These are phyloP conservation scores for Nitzschia putrida DNA, from an alignment of 108 stramenopile genomes.

Conservation along the genomic window DNA sequence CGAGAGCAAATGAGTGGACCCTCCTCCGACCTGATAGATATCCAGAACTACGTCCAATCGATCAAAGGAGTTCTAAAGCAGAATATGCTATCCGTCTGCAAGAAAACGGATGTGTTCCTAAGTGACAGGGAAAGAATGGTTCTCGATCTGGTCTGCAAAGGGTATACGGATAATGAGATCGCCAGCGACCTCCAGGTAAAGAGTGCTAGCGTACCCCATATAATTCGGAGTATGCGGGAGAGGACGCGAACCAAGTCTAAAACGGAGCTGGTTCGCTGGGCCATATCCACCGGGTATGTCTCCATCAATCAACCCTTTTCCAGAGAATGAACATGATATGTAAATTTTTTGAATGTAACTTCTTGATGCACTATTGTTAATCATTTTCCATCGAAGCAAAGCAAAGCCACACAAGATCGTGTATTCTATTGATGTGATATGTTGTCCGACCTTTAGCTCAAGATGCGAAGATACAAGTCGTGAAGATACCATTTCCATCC, in stretches of 20 bases:
- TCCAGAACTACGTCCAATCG: constrained; percentile 40
- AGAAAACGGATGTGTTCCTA: constrained; percentile 49
- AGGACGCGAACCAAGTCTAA: constrained; percentile 45
- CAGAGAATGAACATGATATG: no score
- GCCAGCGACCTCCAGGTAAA: constrained; percentile 28
- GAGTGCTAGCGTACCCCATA: constrained; percentile 17
- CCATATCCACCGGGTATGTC: constrained; percentile 52
- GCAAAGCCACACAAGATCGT: no score
- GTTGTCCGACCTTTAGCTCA: background rate
- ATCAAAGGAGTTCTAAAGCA: constrained; percentile 46
- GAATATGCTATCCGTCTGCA: constrained; percentile 28
- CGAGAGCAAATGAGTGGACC: constrained; percentile 39
- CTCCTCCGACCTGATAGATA: constrained; percentile 19
- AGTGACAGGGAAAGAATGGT: constrained; percentile 47
- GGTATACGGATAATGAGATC: constrained; percentile 54
- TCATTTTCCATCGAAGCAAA: no score
- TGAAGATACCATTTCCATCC: constrained; percentile 19
- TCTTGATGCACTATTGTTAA: no score
- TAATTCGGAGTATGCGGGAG: constrained; percentile 35
- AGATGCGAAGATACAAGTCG: constrained; percentile 12
- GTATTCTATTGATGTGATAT: no score
- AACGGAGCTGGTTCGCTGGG: constrained; percentile 70
- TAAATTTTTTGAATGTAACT: no score
- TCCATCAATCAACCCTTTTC: background rate
- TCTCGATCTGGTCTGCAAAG: constrained; percentile 45